Evolutionary conservation across 768 basidiomycete species (phyloP).

Genomic region (Tylopilus plumbeoviolaceoides): DNA sequence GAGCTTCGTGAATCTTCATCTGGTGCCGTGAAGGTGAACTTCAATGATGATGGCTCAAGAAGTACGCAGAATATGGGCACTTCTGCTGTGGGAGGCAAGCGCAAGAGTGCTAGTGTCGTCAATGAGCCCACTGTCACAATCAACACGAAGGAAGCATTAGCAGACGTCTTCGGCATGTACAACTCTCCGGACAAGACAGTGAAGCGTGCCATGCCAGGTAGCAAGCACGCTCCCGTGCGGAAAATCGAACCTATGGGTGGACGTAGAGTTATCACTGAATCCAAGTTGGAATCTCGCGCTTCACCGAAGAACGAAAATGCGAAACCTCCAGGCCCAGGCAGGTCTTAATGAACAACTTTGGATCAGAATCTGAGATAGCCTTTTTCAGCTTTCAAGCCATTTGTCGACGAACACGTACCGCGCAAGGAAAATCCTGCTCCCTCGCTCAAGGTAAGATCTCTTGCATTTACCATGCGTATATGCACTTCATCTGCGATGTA

Average conservation of each 20-base stretch:
- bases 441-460: slow-evolving; percentile 13
- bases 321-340: slow-evolving; percentile 36
- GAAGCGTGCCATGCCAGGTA: slow-evolving; percentile 52
- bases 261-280: slow-evolving; percentile 18
- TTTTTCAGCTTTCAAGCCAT: slow-evolving; percentile 52
- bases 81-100: slow-evolving; percentile 26
- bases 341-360: slow-evolving; percentile 20
- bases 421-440: slow-evolving; percentile 42
- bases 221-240: slow-evolving; percentile 69
- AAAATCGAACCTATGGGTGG: slow-evolving; percentile 48
- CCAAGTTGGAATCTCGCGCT: slow-evolving; percentile 35
- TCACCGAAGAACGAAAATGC: slow-evolving; percentile 24
- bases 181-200: slow-evolving; percentile 82
- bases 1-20: slow-evolving; percentile 34
- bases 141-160: slow-evolving; percentile 93
- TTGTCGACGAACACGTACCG: slow-evolving; percentile 56
- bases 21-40: slow-evolving; percentile 44
- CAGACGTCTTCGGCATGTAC: slow-evolving; percentile 94
- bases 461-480: slow-evolving; percentile 6
- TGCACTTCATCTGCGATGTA: slow-evolving; percentile 22
- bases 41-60: slow-evolving; percentile 56
- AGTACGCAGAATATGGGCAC: slow-evolving; percentile 38
- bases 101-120: slow-evolving; percentile 42
- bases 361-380: slow-evolving; percentile 12
- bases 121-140: slow-evolving; percentile 88